These are phyloP conservation scores for Apiotrichum gracile DNA, from an alignment of 1,284 basidiomycete species.

Conservation along the genomic window DNA sequence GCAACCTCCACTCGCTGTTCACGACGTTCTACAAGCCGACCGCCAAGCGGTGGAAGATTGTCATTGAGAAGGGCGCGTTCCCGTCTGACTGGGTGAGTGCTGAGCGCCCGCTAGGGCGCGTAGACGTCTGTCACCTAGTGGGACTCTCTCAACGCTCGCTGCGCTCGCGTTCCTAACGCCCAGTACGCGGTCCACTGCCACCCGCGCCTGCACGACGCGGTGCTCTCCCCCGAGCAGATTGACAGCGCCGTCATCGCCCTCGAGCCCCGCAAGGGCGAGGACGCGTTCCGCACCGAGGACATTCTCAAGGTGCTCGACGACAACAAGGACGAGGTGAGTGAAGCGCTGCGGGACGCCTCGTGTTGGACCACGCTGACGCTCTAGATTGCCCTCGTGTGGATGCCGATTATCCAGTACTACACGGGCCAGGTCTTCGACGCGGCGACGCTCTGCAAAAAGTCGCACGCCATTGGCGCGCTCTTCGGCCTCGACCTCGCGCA, in stretches of 20 bases:
- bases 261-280: constrained; percentile 73
- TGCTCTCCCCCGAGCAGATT: constrained; percentile 59
- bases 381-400: constrained; percentile 78
- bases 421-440: constrained; percentile 96
- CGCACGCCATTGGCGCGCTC: constrained; percentile 73
- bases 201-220: constrained; percentile 62
- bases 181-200: constrained; percentile 95
- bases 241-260: constrained; percentile 66
- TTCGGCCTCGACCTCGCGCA: constrained; percentile 97
- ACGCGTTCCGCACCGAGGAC: constrained; percentile 81
- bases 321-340: constrained; percentile 54
- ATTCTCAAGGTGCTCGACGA: constrained; percentile 70
- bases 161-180: background rate
- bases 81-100: constrained; percentile 81
- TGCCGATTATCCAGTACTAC: constrained; percentile 92
- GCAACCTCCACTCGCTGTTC: constrained; percentile 92
- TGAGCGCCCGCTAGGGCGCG: no score
- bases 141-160: background rate
- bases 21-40: constrained; percentile 90
- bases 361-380: background rate
- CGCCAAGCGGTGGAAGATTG: constrained; percentile 74
- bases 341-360: background rate
- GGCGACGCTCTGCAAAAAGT: constrained; percentile 69
- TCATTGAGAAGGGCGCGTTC: constrained; percentile 91
- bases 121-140: background rate